These are phyloP conservation scores for Elaeis guineensis DNA, from an alignment of 176 grass and related monocot species.

Conservation along the genomic window DNA sequence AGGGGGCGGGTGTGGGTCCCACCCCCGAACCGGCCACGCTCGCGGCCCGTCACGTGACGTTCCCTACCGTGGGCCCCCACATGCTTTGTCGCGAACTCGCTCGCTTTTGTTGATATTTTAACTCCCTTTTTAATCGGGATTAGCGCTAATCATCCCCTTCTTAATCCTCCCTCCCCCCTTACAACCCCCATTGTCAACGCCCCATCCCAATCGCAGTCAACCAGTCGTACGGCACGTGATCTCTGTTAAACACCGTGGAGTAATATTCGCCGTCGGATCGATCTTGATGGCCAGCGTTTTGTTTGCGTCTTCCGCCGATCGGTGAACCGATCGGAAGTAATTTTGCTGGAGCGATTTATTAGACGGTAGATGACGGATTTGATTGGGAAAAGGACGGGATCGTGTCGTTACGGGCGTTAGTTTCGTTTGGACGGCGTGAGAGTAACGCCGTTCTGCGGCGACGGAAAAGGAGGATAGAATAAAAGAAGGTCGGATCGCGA, in stretches of 20 bases:
- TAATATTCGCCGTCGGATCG: background rate
- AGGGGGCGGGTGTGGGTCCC: slow-evolving; percentile 5
- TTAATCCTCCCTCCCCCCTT: background rate
- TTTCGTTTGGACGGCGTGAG: slow-evolving; percentile 9
- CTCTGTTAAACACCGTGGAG: slow-evolving; percentile 2
- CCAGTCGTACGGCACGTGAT: slow-evolving; percentile 36
- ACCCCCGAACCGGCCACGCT: background rate
- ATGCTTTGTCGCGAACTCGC: background rate
- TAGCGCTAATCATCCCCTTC: background rate
- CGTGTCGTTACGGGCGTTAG: too few species aligned
- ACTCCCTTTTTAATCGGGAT: background rate
- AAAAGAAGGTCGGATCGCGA: too few species aligned
- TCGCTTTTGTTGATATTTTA: too few species aligned
- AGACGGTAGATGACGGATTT: too few species aligned
- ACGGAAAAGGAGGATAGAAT: too few species aligned
- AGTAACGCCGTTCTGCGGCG: slow-evolving; percentile 9
- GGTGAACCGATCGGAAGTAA: too few species aligned
- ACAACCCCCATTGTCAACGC: slow-evolving; percentile 7
- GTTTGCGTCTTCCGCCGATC: too few species aligned
- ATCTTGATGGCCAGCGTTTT: background rate
- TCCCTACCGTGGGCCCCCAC: background rate
- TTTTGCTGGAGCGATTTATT: too few species aligned
- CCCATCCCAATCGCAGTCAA: slow-evolving; percentile 27
- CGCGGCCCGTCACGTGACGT: slow-evolving; percentile 30
- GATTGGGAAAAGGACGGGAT: too few species aligned